phyloP scores from a whole-genome alignment of 768 basidiomycete species.

The Amanita jacksonii region DNA sequence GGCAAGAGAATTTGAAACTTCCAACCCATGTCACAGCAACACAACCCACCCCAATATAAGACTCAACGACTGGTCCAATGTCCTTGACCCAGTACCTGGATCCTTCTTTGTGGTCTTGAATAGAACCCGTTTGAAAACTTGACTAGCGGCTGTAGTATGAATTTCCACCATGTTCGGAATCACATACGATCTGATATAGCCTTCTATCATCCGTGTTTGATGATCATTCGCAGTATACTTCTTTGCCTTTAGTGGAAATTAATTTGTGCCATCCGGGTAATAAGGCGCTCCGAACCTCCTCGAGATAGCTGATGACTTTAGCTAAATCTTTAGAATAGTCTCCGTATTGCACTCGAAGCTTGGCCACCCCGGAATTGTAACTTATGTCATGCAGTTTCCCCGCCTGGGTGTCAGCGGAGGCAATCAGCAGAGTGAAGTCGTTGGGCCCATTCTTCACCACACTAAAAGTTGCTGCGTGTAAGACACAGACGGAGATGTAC shows the following conservation, averaged over 20 bases:
- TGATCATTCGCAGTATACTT: constrained; percentile 66
- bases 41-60: constrained; percentile 58
- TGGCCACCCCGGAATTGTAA: constrained; percentile 31
- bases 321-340: constrained; percentile 55
- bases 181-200: constrained; percentile 69
- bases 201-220: constrained; percentile 64
- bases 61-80: constrained; percentile 79
- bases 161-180: not conserved
- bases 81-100: constrained; percentile 82
- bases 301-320: constrained; percentile 45
- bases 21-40: not conserved
- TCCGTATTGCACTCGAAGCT: constrained; percentile 62
- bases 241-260: constrained; percentile 40
- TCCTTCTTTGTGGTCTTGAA: constrained; percentile 70
- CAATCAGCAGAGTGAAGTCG: constrained; percentile 65
- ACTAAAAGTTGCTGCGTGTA: constrained; percentile 24
- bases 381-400: constrained; percentile 35
- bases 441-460: constrained; percentile 57
- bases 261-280: not conserved
- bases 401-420: constrained; percentile 46
- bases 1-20: not conserved
- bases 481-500: not conserved
- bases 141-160: constrained; percentile 3
- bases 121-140: constrained; percentile 72
- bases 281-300: constrained; percentile 38